A percentile compares a stretch with the other conserved stretches of the same genome.
phyloP scores from a whole-genome alignment of 1,284 basidiomycete species.

The Puccinia horiana region DNA sequence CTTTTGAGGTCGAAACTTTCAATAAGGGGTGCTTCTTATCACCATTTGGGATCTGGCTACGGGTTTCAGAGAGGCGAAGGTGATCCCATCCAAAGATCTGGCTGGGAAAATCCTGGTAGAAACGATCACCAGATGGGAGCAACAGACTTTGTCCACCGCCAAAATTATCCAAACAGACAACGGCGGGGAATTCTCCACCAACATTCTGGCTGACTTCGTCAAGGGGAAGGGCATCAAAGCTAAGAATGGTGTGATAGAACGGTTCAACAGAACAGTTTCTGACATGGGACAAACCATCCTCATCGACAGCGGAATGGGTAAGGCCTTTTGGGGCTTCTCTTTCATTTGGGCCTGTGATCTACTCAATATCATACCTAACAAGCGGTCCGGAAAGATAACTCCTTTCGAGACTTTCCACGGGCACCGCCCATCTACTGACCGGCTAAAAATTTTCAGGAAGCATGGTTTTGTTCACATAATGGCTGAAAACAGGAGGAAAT shows the following conservation, averaged over 20 bases:
- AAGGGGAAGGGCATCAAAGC: neutral
- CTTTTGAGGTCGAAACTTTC: neutral
- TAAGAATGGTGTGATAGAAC: too few species aligned
- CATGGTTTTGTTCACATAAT: neutral
- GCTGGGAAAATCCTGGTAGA: neutral
- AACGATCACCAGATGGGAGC: neutral
- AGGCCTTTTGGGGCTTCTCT: neutral
- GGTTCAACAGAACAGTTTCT: too few species aligned
- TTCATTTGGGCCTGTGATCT: neutral
- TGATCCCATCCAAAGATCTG: too few species aligned
- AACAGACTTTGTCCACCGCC: neutral
- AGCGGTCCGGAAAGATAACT: neutral
- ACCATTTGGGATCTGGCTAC: neutral
- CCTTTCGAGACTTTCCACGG: neutral
- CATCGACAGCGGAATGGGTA: slow-evolving; percentile 5
- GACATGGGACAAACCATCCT: neutral
- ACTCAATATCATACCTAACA: slow-evolving; percentile 3
- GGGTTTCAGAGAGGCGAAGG: neutral
- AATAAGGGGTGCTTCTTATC: neutral
- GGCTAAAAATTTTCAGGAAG: neutral
- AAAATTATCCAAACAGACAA: neutral
- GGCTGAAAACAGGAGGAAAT: neutral
- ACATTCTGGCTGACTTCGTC: too few species aligned
- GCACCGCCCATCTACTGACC: neutral
- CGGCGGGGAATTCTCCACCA: too few species aligned